phyloP scores from a whole-genome alignment of 768 basidiomycete genomes.

The Tulasnella sp. region DNA sequence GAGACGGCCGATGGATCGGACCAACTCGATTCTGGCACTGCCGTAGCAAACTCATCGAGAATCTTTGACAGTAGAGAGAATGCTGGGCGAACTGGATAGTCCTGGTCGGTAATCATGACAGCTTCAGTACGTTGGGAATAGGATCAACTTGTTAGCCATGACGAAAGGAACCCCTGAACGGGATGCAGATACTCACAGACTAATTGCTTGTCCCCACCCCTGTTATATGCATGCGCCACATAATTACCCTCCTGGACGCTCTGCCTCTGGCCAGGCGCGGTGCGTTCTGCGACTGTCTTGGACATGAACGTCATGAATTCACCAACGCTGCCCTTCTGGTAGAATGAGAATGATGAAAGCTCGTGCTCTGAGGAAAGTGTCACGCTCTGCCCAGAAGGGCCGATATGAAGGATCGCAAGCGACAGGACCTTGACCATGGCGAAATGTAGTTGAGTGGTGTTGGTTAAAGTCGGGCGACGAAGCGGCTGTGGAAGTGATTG shows the following conservation, averaged over 20 bases:
- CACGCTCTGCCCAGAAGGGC: conserved; percentile 53
- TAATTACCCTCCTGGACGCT: conserved; percentile 92
- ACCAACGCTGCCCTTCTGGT: conserved; percentile 74
- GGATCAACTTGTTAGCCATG: neutral
- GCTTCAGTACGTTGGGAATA: conserved; percentile 37
- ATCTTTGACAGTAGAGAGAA: conserved; percentile 92
- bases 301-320: conserved; percentile 95
- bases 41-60: conserved; percentile 81
- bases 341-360: conserved; percentile 87
- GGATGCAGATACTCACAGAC: conserved; percentile 49
- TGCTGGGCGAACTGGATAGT: conserved; percentile 93
- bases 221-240: conserved; percentile 87
- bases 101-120: conserved; percentile 88
- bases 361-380: conserved; percentile 65
- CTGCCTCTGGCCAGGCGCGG: conserved; percentile 79
- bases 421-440: conserved; percentile 77
- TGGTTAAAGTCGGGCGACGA: neutral
- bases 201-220: conserved; percentile 76
- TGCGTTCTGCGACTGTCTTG: conserved; percentile 86
- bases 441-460: neutral
- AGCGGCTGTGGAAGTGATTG: neutral
- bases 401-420: conserved; percentile 63
- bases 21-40: conserved; percentile 66
- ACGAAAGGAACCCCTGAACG: conserved; percentile 4
- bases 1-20: conserved; percentile 57